These are phyloP conservation scores for Boletellus deceptivus DNA, from an alignment of 1,284 basidiomycete species.

Conservation along the genomic window DNA sequence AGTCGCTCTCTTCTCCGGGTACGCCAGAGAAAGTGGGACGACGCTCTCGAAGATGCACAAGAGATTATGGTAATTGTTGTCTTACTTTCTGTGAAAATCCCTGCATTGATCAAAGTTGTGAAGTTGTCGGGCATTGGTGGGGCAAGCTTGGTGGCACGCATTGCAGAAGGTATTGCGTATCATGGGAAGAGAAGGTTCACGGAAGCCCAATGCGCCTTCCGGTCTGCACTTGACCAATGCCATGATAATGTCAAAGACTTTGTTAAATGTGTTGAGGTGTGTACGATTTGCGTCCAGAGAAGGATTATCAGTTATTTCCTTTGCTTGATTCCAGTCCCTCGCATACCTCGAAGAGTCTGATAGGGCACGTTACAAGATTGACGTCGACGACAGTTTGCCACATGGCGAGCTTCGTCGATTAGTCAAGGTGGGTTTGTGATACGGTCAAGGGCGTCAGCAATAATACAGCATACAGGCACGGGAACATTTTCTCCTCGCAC, in stretches of 20 bases:
- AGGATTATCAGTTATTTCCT: background rate
- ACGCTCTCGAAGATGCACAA: slow-evolving; percentile 1
- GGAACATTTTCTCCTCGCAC: background rate
- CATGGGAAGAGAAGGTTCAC: background rate
- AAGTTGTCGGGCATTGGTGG: background rate
- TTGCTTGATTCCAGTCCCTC: slow-evolving; percentile 1
- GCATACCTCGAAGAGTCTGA: background rate
- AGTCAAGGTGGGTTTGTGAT: background rate
- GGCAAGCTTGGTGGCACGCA: background rate
- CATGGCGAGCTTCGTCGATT: background rate
- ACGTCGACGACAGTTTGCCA: background rate
- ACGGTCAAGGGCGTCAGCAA: background rate
- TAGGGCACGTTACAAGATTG: background rate
- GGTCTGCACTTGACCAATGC: background rate
- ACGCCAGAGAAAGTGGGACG: background rate
- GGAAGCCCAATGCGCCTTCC: background rate
- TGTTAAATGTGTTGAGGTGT: slow-evolving; percentile 6
- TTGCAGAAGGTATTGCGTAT: slow-evolving; percentile 2
- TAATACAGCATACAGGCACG: background rate
- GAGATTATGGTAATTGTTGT: background rate
- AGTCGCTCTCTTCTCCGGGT: slow-evolving; percentile 13
- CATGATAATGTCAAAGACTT: background rate
- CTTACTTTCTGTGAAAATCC: no score
- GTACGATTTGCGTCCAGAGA: no score
- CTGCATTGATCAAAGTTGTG: no score